Conservation (phyloP, 2,329 filamentous ascomycete genomes). For the Colletotrichum cuscutae region DNA sequence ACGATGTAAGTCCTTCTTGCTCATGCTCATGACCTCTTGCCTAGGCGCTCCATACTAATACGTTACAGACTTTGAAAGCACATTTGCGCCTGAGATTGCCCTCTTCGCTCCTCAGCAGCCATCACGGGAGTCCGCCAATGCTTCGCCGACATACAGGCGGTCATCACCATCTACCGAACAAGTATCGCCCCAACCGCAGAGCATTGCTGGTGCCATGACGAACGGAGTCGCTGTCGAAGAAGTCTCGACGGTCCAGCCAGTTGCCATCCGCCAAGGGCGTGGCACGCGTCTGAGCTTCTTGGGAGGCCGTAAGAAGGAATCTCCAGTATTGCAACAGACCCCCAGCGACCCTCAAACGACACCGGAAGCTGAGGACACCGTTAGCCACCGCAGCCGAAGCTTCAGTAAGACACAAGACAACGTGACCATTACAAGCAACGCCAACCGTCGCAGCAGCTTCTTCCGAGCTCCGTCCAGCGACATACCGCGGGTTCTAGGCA, state of each 20-base stretch:
- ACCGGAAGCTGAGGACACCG: conserved; percentile 42
- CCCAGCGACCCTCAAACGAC: conserved; percentile 43
- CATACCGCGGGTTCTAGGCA: conserved; percentile 33
- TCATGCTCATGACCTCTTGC: not conserved
- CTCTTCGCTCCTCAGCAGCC: conserved; percentile 66
- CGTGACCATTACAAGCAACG: conserved; percentile 40
- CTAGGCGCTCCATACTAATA: conserved; percentile 14
- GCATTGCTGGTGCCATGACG: conserved; percentile 46
- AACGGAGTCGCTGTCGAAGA: conserved; percentile 56
- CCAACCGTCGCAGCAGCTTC: conserved; percentile 53
- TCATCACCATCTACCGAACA: conserved; percentile 57
- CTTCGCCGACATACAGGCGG: conserved; percentile 59
- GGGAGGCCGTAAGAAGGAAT: conserved; percentile 61
- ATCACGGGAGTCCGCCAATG: conserved; percentile 52
- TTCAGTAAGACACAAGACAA: conserved; percentile 46
- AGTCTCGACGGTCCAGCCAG: conserved; percentile 59
- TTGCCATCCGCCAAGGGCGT: conserved; percentile 60
- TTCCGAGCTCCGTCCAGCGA: conserved; percentile 53
- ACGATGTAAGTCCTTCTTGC: conserved; percentile 63
- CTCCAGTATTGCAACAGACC: conserved; percentile 40
- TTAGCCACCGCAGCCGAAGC: conserved; percentile 39
- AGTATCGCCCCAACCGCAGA: conserved; percentile 43
- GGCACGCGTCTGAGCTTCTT: conserved; percentile 68
- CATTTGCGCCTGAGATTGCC: conserved; percentile 73
- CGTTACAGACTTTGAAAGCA: conserved; percentile 66